Percentiles rank a stretch among this genome's conserved stretches.
Evolutionary conservation across 176 grass and related monocot genomes (phyloP).

Genomic region (Cymbopogon citratus): DNA sequence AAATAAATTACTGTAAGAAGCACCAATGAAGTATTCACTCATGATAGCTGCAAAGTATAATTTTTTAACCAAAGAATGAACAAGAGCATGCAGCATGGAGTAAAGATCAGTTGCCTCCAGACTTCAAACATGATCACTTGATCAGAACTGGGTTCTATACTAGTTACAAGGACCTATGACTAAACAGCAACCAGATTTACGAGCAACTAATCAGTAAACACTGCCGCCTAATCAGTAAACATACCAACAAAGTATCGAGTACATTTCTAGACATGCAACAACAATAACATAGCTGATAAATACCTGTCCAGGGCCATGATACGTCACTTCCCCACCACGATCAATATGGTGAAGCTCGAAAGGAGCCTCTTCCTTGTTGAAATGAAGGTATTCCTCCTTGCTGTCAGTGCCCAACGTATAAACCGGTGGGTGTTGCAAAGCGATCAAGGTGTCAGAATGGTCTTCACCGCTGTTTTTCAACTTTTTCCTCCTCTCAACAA

Average conservation of each 20-base stretch:
- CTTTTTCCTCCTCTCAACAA: constrained; percentile 45
- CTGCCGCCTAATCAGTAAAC: background rate
- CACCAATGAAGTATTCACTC: background rate
- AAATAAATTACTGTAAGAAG: constrained; percentile 9
- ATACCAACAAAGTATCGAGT: background rate
- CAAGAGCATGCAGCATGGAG: background rate
- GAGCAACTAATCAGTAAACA: background rate
- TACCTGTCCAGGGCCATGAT: constrained; percentile 95
- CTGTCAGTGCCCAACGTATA: constrained; percentile 63
- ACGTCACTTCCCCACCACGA: constrained; percentile 82
- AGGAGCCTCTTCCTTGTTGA: constrained; percentile 56
- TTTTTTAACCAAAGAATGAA: background rate
- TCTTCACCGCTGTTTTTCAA: constrained; percentile 40
- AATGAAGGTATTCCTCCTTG: constrained; percentile 50
- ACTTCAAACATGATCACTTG: background rate
- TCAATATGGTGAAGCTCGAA: constrained; percentile 57
- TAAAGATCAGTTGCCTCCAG: background rate
- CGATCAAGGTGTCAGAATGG: constrained; percentile 46
- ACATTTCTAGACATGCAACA: too few species aligned
- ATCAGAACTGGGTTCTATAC: background rate
- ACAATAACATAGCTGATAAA: background rate
- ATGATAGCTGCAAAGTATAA: background rate
- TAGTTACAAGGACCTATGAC: background rate
- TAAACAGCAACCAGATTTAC: background rate
- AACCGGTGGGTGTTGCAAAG: constrained; percentile 65